These are phyloP conservation scores for Hypsizygus ulmarius DNA, from an alignment of 1,284 basidiomycete genomes.

Conservation along the genomic window DNA sequence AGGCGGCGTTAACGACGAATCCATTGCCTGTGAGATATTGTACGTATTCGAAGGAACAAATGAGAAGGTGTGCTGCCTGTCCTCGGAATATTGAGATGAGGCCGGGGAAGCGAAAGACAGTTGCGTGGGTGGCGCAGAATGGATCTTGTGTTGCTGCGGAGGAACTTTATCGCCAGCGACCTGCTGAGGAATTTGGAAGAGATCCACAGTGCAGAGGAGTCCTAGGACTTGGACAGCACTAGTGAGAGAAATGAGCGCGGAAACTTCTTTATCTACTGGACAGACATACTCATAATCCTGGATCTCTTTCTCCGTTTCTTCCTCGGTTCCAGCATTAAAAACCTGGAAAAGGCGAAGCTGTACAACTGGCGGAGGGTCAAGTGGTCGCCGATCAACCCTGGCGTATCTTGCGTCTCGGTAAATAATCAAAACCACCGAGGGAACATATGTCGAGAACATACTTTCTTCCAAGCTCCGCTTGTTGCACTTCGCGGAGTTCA, in stretches of 20 bases:
- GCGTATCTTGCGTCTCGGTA: slow-evolving; percentile 43
- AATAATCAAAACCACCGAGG: background rate
- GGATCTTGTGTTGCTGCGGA: slow-evolving; percentile 7
- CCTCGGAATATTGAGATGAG: slow-evolving; percentile 10
- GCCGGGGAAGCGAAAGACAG: slow-evolving; percentile 5
- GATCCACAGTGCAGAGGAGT: slow-evolving; percentile 59
- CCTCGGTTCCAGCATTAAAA: slow-evolving; percentile 37
- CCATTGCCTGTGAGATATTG: slow-evolving; percentile 3
- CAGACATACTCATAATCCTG: slow-evolving; percentile 43
- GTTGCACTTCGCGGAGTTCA: slow-evolving; percentile 59
- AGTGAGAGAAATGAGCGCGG: background rate
- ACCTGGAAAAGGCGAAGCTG: slow-evolving; percentile 48
- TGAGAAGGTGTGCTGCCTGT: slow-evolving; percentile 10
- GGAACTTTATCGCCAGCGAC: slow-evolving; percentile 7
- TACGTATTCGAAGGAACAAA: slow-evolving; percentile 11
- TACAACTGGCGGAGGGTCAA: slow-evolving; percentile 65
- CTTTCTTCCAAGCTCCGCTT: slow-evolving; percentile 66
- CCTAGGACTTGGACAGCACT: slow-evolving; percentile 50
- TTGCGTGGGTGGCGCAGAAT: slow-evolving; percentile 11
- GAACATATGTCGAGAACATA: slow-evolving; percentile 26
- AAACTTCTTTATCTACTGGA: background rate
- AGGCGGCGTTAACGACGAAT: slow-evolving; percentile 1
- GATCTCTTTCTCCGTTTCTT: slow-evolving; percentile 42
- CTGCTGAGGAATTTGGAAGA: slow-evolving; percentile 43
- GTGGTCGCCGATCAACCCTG: slow-evolving; percentile 56